A percentile compares a stretch with the other conserved stretches of the same genome.
These are phyloP conservation scores for Monosporozyma yasuniensis DNA, from an alignment of 805 yeast species.

Conservation along the genomic window DNA sequence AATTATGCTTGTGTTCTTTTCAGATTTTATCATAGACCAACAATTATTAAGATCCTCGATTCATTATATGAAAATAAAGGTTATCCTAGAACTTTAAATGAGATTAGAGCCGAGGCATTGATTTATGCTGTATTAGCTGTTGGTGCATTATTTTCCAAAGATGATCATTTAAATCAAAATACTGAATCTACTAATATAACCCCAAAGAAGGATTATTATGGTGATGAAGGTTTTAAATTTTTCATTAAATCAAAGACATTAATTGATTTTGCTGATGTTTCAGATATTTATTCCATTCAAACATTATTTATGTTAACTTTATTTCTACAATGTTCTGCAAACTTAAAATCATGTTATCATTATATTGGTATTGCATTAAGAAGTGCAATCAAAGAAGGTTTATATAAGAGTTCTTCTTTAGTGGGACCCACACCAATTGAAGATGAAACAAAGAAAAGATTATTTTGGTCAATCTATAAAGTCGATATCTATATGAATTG, in stretches of 20 bases:
- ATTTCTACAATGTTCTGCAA: conserved; percentile 80
- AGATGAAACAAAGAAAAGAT: conserved; percentile 70
- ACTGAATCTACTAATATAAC: conserved; percentile 23
- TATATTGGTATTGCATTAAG: conserved; percentile 83
- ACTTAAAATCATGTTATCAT: conserved; percentile 78
- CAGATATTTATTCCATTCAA: conserved; percentile 75
- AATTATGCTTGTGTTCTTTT: conserved; percentile 77
- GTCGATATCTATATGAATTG: conserved; percentile 87
- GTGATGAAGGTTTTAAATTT: conserved; percentile 72
- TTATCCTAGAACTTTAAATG: conserved; percentile 50
- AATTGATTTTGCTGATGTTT: conserved; percentile 49
- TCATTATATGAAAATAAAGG: conserved; percentile 65
- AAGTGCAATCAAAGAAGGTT: conserved; percentile 72
- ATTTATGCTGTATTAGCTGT: conserved; percentile 83
- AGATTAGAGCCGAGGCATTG: conserved; percentile 66
- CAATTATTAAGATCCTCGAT: conserved; percentile 64
- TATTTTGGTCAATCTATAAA: conserved; percentile 84
- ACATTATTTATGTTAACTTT: conserved; percentile 79
- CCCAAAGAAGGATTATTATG: conserved; percentile 29
- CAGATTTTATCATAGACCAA: conserved; percentile 79
- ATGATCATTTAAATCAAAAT: conserved; percentile 32
- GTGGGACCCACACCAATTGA: conserved; percentile 65
- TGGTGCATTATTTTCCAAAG: conserved; percentile 67
- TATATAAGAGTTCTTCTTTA: conserved; percentile 61
- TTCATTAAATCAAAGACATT: conserved; percentile 73